Evolutionary conservation across 2,329 filamentous ascomycete species (phyloP).

Genomic region (Aspergillus pseudoterreus): DNA sequence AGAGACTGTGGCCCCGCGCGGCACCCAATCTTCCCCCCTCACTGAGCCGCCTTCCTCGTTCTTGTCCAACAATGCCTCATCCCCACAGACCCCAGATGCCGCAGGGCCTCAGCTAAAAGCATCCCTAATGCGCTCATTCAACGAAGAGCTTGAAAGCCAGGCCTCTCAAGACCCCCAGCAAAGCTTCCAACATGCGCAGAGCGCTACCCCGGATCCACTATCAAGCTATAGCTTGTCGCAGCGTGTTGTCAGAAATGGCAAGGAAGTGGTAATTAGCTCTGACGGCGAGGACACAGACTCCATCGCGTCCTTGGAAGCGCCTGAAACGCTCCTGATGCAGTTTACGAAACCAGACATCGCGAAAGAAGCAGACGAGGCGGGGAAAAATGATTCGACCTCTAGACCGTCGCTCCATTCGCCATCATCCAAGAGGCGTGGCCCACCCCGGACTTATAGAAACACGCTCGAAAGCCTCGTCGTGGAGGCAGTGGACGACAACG

Average conservation of each 20-base stretch:
- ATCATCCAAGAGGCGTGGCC: conserved; percentile 12
- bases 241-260: conserved; percentile 55
- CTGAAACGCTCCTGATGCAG: conserved; percentile 48
- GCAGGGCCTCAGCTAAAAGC: conserved; percentile 14
- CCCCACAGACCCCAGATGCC: conserved; percentile 13
- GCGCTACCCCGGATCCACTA: background rate
- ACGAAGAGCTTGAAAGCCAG: conserved; percentile 6
- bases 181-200: conserved; percentile 4
- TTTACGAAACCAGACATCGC: conserved; percentile 18
- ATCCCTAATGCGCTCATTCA: conserved; percentile 12
- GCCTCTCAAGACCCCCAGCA: conserved; percentile 15
- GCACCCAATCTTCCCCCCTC: conserved; percentile 24
- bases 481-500: conserved; percentile 57
- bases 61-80: conserved; percentile 11
- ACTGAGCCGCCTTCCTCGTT: conserved; percentile 23
- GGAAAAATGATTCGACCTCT: conserved; percentile 3
- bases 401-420: conserved; percentile 11
- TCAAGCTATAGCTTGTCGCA: conserved; percentile 36
- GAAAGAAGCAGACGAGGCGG: conserved; percentile 3
- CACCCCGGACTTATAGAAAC: conserved; percentile 52
- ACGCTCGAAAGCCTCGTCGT: conserved; percentile 61
- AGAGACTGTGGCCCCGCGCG: conserved; percentile 12
- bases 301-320: conserved; percentile 51
- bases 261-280: conserved; percentile 59
- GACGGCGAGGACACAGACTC: conserved; percentile 68